Conservation (phyloP, 345 rosid species). For the Dipteronia sinensis region DNA sequence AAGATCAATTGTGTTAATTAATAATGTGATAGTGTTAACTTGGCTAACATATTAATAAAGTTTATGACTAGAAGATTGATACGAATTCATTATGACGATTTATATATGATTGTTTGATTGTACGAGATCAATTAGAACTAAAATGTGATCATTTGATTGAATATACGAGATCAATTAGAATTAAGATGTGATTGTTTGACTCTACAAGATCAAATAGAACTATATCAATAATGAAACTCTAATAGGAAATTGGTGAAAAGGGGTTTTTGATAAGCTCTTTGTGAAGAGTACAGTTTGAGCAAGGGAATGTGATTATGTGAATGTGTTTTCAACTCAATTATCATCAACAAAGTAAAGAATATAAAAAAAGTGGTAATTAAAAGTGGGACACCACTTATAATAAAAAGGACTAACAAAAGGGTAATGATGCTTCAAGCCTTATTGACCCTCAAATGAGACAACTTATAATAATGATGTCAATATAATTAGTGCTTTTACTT, state of each 20-base stretch:
- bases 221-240: neutral
- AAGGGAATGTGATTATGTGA: neutral
- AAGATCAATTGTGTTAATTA: no score
- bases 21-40: neutral
- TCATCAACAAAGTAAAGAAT: neutral
- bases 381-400: slow-evolving; percentile 21
- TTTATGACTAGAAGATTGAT: no score
- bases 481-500: neutral
- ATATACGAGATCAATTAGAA: no score
- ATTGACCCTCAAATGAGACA: slow-evolving; percentile 22
- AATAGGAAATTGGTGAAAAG: neutral
- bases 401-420: neutral
- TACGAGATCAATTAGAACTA: no score
- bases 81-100: no score
- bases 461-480: slow-evolving; percentile 11
- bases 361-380: neutral
- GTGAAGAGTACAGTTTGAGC: neutral
- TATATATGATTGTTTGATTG: no score
- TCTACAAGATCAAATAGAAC: no score
- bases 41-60: no score
- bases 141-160: no score
- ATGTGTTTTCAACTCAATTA: neutral
- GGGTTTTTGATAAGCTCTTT: neutral
- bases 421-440: slow-evolving; percentile 17
- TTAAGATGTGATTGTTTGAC: no score